These are phyloP conservation scores for Candida loeiensis DNA, from an alignment of 805 yeast species.

Conservation along the genomic window DNA sequence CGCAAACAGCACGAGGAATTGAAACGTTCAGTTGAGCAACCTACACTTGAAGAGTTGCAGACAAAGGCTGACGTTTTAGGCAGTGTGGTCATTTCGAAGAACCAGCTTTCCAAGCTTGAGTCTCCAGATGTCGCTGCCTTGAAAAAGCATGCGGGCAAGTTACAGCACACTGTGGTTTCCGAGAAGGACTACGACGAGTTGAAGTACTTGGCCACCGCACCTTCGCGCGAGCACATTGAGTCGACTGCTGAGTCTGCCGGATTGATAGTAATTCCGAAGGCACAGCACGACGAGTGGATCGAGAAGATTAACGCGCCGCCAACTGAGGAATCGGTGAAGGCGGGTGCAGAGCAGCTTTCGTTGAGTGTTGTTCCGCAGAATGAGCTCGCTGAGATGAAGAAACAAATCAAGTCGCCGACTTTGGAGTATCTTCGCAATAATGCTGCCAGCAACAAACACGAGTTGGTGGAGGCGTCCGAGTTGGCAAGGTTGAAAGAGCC, in stretches of 20 bases:
- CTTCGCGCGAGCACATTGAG: constrained; percentile 15
- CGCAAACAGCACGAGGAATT: constrained; percentile 12
- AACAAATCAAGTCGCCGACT: constrained; percentile 3
- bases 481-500: constrained; percentile 13
- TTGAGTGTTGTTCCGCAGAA: constrained; percentile 7
- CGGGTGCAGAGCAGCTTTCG: constrained; percentile 6
- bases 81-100: constrained; percentile 11
- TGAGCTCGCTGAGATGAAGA: constrained; percentile 11
- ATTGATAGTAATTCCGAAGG: constrained; percentile 13
- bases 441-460: not conserved
- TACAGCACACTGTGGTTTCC: constrained; percentile 11
- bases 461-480: constrained; percentile 3
- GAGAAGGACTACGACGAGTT: constrained; percentile 15
- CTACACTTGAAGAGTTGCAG: constrained; percentile 28
- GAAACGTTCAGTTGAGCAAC: constrained; percentile 15
- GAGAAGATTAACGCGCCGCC: constrained; percentile 7
- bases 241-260: constrained; percentile 15
- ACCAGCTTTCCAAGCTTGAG: constrained; percentile 12
- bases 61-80: constrained; percentile 17
- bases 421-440: constrained; percentile 8
- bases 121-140: constrained; percentile 30
- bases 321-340: constrained; percentile 2
- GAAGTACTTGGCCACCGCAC: constrained; percentile 12
- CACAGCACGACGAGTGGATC: constrained; percentile 19
- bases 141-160: constrained; percentile 18